Evolutionary conservation across 2,329 filamentous ascomycete species (phyloP).

Genomic region (Neofusicoccum laricinum): DNA sequence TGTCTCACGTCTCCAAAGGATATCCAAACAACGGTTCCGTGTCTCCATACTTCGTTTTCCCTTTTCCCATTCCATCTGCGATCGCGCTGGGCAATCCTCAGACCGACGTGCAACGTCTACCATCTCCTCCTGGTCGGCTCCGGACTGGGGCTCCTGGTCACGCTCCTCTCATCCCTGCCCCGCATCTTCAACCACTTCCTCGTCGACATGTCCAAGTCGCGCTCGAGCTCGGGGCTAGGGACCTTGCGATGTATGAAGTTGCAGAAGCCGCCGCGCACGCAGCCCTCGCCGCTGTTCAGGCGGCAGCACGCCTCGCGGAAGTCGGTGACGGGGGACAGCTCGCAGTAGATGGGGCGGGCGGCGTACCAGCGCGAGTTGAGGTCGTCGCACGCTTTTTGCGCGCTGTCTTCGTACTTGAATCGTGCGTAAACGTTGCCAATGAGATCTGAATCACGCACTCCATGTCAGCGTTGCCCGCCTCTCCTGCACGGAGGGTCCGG

Average conservation of each 20-base stretch:
- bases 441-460: slow-evolving; percentile 59
- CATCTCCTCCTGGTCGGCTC: slow-evolving; percentile 73
- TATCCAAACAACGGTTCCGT: background rate
- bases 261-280: slow-evolving; percentile 94
- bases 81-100: background rate
- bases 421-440: slow-evolving; percentile 99
- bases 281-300: slow-evolving; percentile 90
- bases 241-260: slow-evolving; percentile 99
- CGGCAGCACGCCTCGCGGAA: slow-evolving; percentile 97
- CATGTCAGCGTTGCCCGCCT: slow-evolving; percentile 13
- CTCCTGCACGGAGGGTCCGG: too few species aligned
- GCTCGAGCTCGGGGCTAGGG: slow-evolving; percentile 80
- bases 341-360: slow-evolving; percentile 95
- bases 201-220: slow-evolving; percentile 80
- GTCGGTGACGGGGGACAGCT: slow-evolving; percentile 93
- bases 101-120: background rate
- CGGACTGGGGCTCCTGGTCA: slow-evolving; percentile 78
- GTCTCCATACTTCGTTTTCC: background rate
- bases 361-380: slow-evolving; percentile 97
- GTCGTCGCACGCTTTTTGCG: slow-evolving; percentile 88
- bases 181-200: slow-evolving; percentile 94
- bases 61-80: background rate
- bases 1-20: background rate
- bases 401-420: slow-evolving; percentile 99
- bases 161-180: slow-evolving; percentile 79